Evolutionary conservation across 2,329 filamentous ascomycete species (phyloP).

Genomic region (Colletotrichum sp.): DNA sequence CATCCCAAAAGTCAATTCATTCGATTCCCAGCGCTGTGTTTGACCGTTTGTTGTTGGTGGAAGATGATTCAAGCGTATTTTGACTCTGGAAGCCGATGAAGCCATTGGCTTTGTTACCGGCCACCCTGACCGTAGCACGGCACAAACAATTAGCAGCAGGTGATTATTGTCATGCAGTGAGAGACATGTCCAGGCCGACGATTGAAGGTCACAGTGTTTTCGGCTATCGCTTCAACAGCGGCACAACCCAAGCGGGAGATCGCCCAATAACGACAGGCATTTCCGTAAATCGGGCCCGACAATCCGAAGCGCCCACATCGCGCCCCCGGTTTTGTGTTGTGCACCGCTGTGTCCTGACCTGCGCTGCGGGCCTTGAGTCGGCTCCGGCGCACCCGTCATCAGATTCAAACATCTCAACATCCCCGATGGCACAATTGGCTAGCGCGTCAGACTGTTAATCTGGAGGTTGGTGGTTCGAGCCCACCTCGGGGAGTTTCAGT

Average conservation of each 20-base stretch:
- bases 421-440: slow-evolving; percentile 11
- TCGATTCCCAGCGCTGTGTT: not conserved
- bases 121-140: not conserved
- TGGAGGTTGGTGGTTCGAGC: slow-evolving; percentile 10
- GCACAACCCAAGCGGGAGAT: slow-evolving; percentile 3
- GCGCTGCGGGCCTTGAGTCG: not conserved
- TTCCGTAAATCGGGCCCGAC: not conserved
- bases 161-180: not conserved
- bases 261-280: not conserved
- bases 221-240: not conserved
- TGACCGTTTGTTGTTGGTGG: not conserved
- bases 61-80: not conserved
- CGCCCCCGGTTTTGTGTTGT: not conserved
- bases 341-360: not conserved
- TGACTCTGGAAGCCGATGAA: not conserved
- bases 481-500: not conserved
- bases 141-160: not conserved
- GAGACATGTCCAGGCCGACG: not conserved
- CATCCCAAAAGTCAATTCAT: not conserved
- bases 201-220: not conserved
- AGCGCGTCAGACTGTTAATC: slow-evolving; percentile 12
- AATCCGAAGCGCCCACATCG: not conserved
- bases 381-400: not conserved
- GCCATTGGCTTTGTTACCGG: not conserved
- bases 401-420: not conserved